These are phyloP conservation scores for Acorus calamus DNA, from an alignment of 106 monocot species.

Conservation along the genomic window DNA sequence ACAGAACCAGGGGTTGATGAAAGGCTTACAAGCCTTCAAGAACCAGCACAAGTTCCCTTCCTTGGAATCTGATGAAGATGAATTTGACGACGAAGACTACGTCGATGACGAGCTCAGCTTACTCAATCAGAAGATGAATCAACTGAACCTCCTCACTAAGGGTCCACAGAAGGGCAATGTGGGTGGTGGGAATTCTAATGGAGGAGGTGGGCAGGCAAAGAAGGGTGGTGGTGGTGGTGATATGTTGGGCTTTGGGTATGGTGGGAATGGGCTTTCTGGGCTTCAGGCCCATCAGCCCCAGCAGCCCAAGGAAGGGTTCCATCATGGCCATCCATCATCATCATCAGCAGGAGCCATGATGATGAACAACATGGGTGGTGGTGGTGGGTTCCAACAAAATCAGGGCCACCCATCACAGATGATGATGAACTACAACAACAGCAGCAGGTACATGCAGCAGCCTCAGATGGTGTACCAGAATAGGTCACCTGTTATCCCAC, in stretches of 20 bases:
- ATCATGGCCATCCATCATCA: slow-evolving; percentile 9
- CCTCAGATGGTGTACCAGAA: slow-evolving; percentile 71
- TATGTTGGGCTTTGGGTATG: slow-evolving; percentile 6
- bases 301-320: background rate
- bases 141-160: slow-evolving; percentile 26
- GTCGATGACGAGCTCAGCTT: slow-evolving; percentile 32
- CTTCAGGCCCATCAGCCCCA: background rate
- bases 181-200: slow-evolving; percentile 18
- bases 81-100: slow-evolving; percentile 11
- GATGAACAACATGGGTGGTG: slow-evolving; percentile 18
- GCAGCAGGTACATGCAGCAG: slow-evolving; percentile 27
- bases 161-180: slow-evolving; percentile 12
- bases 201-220: slow-evolving; percentile 5
- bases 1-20: slow-evolving; percentile 42
- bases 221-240: background rate
- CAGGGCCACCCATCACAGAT: slow-evolving; percentile 26
- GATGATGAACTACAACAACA: slow-evolving; percentile 26
- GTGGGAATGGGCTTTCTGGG: slow-evolving; percentile 6
- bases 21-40: slow-evolving; percentile 58
- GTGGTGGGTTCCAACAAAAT: background rate
- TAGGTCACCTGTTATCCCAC: slow-evolving; percentile 48
- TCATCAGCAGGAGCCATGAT: slow-evolving; percentile 23
- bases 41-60: slow-evolving; percentile 39
- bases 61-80: slow-evolving; percentile 51
- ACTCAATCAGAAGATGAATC: slow-evolving; percentile 37